phyloP scores from a whole-genome alignment of 2,329 filamentous ascomycete genomes.

The Aschersonia sp. region DNA sequence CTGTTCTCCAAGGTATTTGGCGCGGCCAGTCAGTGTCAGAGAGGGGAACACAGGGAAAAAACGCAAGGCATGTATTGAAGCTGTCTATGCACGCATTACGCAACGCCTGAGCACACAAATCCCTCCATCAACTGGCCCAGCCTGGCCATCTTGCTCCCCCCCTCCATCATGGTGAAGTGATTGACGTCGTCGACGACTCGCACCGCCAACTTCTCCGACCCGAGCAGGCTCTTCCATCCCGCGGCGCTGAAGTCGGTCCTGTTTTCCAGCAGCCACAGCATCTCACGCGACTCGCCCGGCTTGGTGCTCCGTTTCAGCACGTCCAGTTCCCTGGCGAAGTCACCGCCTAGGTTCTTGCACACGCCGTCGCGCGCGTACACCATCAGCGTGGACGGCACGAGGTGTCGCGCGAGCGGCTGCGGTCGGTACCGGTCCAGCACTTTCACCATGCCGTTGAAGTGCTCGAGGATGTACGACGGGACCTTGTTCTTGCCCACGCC shows the following conservation, averaged over 20 bases:
- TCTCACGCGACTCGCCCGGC: slow-evolving; percentile 40
- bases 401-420: slow-evolving; percentile 26
- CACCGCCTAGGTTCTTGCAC: slow-evolving; percentile 43
- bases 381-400: slow-evolving; percentile 45
- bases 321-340: slow-evolving; percentile 1
- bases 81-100: too few species aligned
- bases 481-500: slow-evolving; percentile 49
- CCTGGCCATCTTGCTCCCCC: not conserved
- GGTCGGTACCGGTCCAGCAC: slow-evolving; percentile 58
- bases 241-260: slow-evolving; percentile 44
- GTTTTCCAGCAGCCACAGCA: slow-evolving; percentile 59
- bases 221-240: slow-evolving; percentile 10
- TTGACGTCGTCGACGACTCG: slow-evolving; percentile 54
- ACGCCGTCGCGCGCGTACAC: slow-evolving; percentile 66
- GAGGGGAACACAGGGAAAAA: too few species aligned
- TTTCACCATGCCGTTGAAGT: slow-evolving; percentile 55
- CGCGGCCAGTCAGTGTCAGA: too few species aligned
- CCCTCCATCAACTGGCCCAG: not conserved
- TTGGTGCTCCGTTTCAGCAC: slow-evolving; percentile 2
- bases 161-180: slow-evolving; percentile 59
- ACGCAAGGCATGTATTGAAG: too few species aligned
- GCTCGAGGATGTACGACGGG: slow-evolving; percentile 59
- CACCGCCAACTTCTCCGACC: slow-evolving; percentile 51
- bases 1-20: too few species aligned
- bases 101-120: not conserved